phyloP scores from a whole-genome alignment of 225 moss, liverwort and hornwort genomes.

The Physcomitrellopsis africana region DNA sequence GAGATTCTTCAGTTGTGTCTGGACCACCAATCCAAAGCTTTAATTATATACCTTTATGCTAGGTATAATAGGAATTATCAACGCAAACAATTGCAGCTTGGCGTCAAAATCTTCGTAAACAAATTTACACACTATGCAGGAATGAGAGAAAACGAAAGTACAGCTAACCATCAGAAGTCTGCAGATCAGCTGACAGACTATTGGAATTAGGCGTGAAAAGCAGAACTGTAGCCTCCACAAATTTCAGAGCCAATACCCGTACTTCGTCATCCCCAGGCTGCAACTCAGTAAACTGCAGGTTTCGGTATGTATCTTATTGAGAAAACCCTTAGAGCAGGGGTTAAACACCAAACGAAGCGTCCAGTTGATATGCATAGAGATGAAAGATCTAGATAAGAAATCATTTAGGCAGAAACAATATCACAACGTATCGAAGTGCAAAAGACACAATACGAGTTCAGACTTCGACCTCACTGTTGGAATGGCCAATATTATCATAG shows the following conservation, averaged over 20 bases:
- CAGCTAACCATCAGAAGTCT: constrained; percentile 58
- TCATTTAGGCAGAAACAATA: too few species aligned
- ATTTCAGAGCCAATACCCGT: constrained; percentile 75
- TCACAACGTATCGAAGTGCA: not conserved
- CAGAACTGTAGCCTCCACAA: constrained; percentile 78
- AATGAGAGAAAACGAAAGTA: constrained; percentile 15
- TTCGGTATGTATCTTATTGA: constrained; percentile 1
- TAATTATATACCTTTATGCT: constrained; percentile 18
- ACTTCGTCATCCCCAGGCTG: constrained; percentile 83
- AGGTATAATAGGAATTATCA: not conserved
- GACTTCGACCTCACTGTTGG: too few species aligned
- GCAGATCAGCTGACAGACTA: constrained; percentile 55
- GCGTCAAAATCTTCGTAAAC: not conserved
- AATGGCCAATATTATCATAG: too few species aligned
- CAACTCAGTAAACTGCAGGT: constrained; percentile 24
- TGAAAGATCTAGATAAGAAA: too few species aligned
- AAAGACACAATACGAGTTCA: not conserved
- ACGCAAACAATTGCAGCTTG: constrained; percentile 3
- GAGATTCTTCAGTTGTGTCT: constrained; percentile 61
- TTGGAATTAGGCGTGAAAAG: constrained; percentile 78
- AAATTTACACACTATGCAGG: constrained; percentile 9
- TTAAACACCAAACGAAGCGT: not conserved
- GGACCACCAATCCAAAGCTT: constrained; percentile 22
- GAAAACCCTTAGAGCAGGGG: not conserved
- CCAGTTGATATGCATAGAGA: not conserved